Evolutionary conservation across 1,284 basidiomycete genomes (phyloP).

Genomic region (Heterobasidion irregulare): DNA sequence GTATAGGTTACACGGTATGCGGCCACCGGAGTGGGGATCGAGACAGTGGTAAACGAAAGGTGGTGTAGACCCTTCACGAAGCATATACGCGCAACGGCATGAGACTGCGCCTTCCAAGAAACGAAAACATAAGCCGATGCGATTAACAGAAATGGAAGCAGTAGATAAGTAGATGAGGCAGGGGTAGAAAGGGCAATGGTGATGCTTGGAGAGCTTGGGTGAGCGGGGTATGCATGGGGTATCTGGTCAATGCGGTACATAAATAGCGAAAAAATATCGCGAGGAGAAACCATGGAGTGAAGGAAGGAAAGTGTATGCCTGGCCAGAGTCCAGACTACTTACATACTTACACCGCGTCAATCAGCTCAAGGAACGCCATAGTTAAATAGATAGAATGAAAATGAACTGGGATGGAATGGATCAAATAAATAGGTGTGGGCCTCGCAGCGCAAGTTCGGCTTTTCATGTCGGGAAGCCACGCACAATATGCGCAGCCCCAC

Average conservation of each 20-base stretch:
- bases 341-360: background rate
- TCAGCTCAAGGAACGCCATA: background rate
- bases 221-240: background rate
- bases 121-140: background rate
- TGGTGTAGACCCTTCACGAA: background rate
- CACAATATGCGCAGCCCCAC: constrained; percentile 63
- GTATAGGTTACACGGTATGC: background rate
- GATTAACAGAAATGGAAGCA: too few relatives aligned
- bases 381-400: too few relatives aligned
- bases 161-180: background rate
- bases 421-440: too few relatives aligned
- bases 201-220: background rate
- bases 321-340: background rate
- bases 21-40: background rate
- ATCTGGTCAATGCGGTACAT: background rate
- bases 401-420: too few relatives aligned
- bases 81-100: too few relatives aligned
- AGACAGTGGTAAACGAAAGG: background rate
- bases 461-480: constrained; percentile 64
- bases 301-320: background rate
- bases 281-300: background rate
- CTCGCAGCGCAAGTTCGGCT: background rate
- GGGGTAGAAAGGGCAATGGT: background rate
- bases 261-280: background rate
- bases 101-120: background rate